phyloP scores from a whole-genome alignment of 352 stramenopile species.

The Phytophthora melonis region DNA sequence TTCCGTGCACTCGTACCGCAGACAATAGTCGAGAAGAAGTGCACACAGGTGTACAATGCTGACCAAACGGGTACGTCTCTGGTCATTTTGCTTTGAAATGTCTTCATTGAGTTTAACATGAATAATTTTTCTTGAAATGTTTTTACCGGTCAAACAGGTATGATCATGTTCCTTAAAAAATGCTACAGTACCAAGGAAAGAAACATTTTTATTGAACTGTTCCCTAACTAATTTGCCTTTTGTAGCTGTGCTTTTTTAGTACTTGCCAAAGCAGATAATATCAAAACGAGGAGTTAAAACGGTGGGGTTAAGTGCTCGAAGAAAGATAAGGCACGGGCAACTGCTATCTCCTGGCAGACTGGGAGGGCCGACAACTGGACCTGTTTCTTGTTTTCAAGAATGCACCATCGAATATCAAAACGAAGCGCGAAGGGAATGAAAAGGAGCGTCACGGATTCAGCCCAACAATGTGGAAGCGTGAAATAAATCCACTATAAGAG shows the following conservation, averaged over 20 bases:
- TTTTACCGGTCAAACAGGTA: too few relatives aligned
- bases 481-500: not conserved
- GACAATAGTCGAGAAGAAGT: not conserved
- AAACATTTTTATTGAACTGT: not conserved
- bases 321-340: constrained; percentile 13
- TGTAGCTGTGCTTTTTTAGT: not conserved
- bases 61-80: not conserved
- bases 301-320: constrained; percentile 13
- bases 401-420: not conserved
- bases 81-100: not conserved
- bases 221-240: not conserved
- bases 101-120: not conserved
- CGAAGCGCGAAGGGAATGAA: constrained; percentile 2
- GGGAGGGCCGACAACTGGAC: not conserved
- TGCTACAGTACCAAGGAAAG: too few relatives aligned
- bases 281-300: constrained; percentile 5
- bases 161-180: too few relatives aligned
- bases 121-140: not conserved
- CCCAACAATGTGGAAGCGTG: not conserved
- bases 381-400: constrained; percentile 6
- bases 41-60: not conserved
- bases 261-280: not conserved
- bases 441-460: not conserved
- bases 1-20: not conserved
- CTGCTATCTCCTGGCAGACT: constrained; percentile 9